Evolutionary conservation across 495 filamentous ascomycete species (phyloP), one percentile per base, ranked within the genome.

Genomic region (Neurospora cerealis): DNA sequence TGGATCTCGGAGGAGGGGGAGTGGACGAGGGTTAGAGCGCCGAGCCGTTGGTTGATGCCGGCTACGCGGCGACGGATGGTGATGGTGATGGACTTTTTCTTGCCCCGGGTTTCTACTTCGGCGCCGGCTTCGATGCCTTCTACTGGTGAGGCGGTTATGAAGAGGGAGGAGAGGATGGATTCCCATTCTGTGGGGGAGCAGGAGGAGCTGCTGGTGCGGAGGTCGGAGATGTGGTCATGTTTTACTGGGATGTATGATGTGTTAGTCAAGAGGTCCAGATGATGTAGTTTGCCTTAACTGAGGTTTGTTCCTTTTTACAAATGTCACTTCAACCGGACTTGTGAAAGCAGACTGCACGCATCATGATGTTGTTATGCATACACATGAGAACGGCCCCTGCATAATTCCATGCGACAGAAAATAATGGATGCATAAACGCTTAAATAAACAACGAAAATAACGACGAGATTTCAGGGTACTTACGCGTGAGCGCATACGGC

Each of bases 31-130:
- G 81, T 83, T 17, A 96, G 78, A 7, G 90, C 80, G 39, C 93
- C 93, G 5, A 96, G 88, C 39, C 87, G 87, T 90, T 93, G 91
- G 89, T 82, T 86, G 44, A 87, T 86, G 21, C 84, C 85, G 46
- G 84, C 81, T 11, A 87, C 81, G 21, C 82, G 82, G 54, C 85
- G 83, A 48, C 83, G 78, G 73, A 86, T 80, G 34, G 81, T 82
- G 48, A 87, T 79, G 54, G 78, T 78, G 32, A 86, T 77, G 1
- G 80, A 80, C 36, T 79, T 72, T 28, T 62, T 62, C 13, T 62
- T 62, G 54, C 48, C 38, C 38, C 8, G 38, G 38, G 38, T 39
- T 39, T 39, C 75, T 54, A 82, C 77, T 34, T 84, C 81, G 10
- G 85, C 85, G 34, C 78, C 83, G 32, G 83, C 79, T 70, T 87